phyloP scores from a whole-genome alignment of 345 rosid species.

The Physaria fendleri region DNA sequence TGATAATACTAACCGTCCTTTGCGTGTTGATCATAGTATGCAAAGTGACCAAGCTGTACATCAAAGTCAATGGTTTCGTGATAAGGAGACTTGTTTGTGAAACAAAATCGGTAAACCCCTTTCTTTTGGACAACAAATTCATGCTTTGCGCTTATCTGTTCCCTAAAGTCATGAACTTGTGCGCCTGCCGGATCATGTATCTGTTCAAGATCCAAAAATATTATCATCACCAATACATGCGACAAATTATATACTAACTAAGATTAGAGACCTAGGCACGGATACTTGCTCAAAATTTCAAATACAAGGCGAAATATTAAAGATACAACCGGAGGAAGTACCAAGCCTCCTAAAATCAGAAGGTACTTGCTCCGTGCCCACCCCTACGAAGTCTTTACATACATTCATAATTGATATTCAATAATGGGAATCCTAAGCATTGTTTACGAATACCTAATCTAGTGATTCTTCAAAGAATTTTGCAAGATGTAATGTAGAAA shows the following conservation, averaged over 20 bases:
- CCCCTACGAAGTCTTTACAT: no score
- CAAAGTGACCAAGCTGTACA: slow-evolving; percentile 53
- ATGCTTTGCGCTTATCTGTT: slow-evolving; percentile 50
- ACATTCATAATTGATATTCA: no score
- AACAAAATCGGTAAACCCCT: slow-evolving; percentile 64
- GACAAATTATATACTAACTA: no score
- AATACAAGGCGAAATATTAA: no score
- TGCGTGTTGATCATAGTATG: slow-evolving; percentile 59
- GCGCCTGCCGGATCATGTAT: slow-evolving; percentile 54
- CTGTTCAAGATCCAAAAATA: slow-evolving; percentile 27
- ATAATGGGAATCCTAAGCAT: no score
- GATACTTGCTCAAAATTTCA: no score
- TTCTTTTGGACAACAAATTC: slow-evolving; percentile 53
- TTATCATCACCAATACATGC: no score
- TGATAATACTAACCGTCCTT: slow-evolving; percentile 47
- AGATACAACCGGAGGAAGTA: no score
- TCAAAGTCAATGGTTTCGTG: slow-evolving; percentile 70
- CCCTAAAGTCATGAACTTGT: slow-evolving; percentile 52
- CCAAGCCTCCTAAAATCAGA: no score
- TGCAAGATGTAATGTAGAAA: not conserved
- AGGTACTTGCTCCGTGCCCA: no score
- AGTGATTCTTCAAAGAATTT: not conserved
- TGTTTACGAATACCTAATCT: not conserved
- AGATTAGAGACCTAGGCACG: no score
- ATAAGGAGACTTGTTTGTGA: slow-evolving; percentile 66